Evolutionary conservation across 2,329 filamentous ascomycete genomes (phyloP).

Genomic region (Macroventuria anomochaeta): DNA sequence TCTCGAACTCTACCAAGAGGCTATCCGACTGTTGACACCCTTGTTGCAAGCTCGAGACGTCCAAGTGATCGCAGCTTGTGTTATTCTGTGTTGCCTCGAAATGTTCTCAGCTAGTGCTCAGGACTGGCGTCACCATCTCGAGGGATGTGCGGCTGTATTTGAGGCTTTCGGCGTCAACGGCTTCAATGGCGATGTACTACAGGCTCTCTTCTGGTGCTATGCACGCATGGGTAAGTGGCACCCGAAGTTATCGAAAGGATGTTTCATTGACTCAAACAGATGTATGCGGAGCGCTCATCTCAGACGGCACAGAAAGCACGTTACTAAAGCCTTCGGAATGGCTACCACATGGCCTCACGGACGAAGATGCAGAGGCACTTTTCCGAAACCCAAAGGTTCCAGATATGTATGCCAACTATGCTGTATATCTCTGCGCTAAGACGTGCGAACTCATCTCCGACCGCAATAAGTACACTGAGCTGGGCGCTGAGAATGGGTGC

Average conservation of each 20-base stretch:
- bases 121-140: slow-evolving; percentile 60
- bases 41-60: slow-evolving; percentile 57
- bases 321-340: slow-evolving; percentile 58
- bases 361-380: slow-evolving; percentile 34
- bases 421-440: slow-evolving; percentile 58
- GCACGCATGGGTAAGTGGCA: slow-evolving; percentile 55
- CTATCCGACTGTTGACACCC: slow-evolving; percentile 58
- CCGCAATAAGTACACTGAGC: slow-evolving; percentile 57
- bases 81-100: slow-evolving; percentile 62
- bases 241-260: background rate
- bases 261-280: slow-evolving; percentile 35
- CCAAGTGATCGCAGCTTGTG: slow-evolving; percentile 60
- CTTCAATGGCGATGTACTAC: slow-evolving; percentile 57
- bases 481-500: slow-evolving; percentile 56
- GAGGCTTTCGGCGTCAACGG: slow-evolving; percentile 60
- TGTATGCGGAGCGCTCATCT: slow-evolving; percentile 61
- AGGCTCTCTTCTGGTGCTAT: slow-evolving; percentile 63
- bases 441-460: slow-evolving; percentile 58
- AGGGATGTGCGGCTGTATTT: slow-evolving; percentile 60
- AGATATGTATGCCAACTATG: slow-evolving; percentile 59
- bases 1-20: slow-evolving; percentile 59
- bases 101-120: slow-evolving; percentile 53
- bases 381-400: slow-evolving; percentile 49
- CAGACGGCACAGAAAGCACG: slow-evolving; percentile 55
- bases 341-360: slow-evolving; percentile 45